Conservation (phyloP, 768 basidiomycete species). For the Termitomyces sp. region DNA sequence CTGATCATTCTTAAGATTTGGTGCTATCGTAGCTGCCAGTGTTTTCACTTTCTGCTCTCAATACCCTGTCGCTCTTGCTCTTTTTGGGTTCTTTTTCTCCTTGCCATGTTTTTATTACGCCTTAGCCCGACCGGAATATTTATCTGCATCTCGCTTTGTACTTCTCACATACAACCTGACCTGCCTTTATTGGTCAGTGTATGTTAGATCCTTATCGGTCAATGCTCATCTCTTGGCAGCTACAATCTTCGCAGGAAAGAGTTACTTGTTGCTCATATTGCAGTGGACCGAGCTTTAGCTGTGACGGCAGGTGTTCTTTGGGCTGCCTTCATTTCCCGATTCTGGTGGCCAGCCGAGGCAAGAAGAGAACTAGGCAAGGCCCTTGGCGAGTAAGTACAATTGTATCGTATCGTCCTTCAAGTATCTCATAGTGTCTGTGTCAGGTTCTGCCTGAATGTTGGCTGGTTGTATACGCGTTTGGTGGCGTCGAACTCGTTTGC, state of each 20-base stretch:
- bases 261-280: slow-evolving; percentile 62
- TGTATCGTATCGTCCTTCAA: not conserved
- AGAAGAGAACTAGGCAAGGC: slow-evolving; percentile 79
- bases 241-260: slow-evolving; percentile 72
- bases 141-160: slow-evolving; percentile 73
- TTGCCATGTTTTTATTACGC: slow-evolving; percentile 94
- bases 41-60: slow-evolving; percentile 76
- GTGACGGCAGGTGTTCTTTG: slow-evolving; percentile 86
- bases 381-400: slow-evolving; percentile 67
- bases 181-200: slow-evolving; percentile 57
- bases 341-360: slow-evolving; percentile 97
- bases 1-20: slow-evolving; percentile 44
- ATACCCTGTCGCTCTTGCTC: slow-evolving; percentile 64
- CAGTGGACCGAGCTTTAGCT: slow-evolving; percentile 69
- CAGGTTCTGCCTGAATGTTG: slow-evolving; percentile 90
- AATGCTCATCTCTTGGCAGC: slow-evolving; percentile 29
- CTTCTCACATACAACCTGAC: slow-evolving; percentile 89
- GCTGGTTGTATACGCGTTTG: slow-evolving; percentile 91
- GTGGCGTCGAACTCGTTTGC: slow-evolving; percentile 83
- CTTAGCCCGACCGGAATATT: slow-evolving; percentile 71
- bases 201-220: not conserved
- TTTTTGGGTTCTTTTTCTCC: slow-evolving; percentile 86
- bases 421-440: slow-evolving; percentile 2
- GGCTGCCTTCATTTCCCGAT: slow-evolving; percentile 82
- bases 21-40: slow-evolving; percentile 69